Evolutionary conservation across 352 stramenopile species (phyloP).

Genomic region (Globisporangium paroecandrum): DNA sequence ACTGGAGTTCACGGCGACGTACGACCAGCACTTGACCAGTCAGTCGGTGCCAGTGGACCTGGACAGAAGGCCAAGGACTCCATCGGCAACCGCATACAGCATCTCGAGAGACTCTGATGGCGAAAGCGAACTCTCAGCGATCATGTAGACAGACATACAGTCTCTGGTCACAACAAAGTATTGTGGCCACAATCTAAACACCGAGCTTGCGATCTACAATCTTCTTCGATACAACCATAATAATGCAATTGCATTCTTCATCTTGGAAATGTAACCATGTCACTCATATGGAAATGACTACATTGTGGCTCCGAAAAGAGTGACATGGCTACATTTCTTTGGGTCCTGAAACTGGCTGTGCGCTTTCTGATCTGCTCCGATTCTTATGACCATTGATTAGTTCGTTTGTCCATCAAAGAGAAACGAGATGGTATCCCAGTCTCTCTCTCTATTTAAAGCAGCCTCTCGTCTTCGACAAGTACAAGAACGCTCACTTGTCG

Average conservation of each 20-base stretch:
- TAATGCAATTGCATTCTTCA: not conserved
- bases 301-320: not conserved
- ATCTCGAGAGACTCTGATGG: not conserved
- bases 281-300: not conserved
- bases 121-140: not conserved
- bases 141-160: not conserved
- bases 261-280: not conserved
- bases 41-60: not conserved
- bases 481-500: not conserved
- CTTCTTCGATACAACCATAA: not conserved
- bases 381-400: too few relatives aligned
- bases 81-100: not conserved
- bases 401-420: too few relatives aligned
- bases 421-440: too few relatives aligned
- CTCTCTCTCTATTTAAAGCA: too few relatives aligned
- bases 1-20: constrained; percentile 2
- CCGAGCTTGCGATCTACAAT: not conserved
- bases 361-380: not conserved
- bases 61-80: not conserved
- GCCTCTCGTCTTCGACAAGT: too few relatives aligned
- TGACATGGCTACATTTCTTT: not conserved
- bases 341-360: not conserved
- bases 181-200: too few relatives aligned
- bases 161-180: too few relatives aligned
- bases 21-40: not conserved